A percentile compares a stretch with the other conserved stretches of the same genome.
phyloP scores from a whole-genome alignment of 1,139 yeast genomes.

The Scheffersomyces cryptocercus region DNA sequence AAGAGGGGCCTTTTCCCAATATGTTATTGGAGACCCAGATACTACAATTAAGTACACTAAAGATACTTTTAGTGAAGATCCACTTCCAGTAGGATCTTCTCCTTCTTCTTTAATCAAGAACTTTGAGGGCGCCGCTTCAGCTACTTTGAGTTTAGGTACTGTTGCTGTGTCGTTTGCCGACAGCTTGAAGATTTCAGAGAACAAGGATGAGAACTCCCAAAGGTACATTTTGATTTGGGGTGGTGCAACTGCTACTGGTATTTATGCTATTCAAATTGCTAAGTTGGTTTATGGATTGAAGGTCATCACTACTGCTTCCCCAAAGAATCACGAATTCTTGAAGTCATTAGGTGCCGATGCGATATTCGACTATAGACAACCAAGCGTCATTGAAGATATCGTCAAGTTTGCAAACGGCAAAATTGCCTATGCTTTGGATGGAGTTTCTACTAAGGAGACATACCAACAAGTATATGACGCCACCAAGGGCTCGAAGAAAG shows the following conservation, averaged over 20 bases:
- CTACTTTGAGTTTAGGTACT: slow-evolving; percentile 53
- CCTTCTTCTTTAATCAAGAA: slow-evolving; percentile 26
- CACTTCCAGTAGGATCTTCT: slow-evolving; percentile 14
- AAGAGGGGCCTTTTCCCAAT: slow-evolving; percentile 64
- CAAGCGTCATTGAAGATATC: slow-evolving; percentile 53
- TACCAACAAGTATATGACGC: slow-evolving; percentile 44
- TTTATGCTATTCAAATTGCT: slow-evolving; percentile 43
- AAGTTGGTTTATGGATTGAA: slow-evolving; percentile 36
- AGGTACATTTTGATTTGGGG: slow-evolving; percentile 45
- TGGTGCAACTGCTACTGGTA: slow-evolving; percentile 49
- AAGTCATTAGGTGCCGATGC: slow-evolving; percentile 59
- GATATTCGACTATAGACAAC: slow-evolving; percentile 59
- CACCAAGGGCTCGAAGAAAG: slow-evolving; percentile 32
- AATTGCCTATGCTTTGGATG: slow-evolving; percentile 56
- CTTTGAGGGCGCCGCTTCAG: slow-evolving; percentile 66
- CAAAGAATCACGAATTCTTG: slow-evolving; percentile 38
- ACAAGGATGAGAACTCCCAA: slow-evolving; percentile 25
- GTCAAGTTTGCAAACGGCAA: slow-evolving; percentile 37
- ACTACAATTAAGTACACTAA: slow-evolving; percentile 34
- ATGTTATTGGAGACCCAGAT: slow-evolving; percentile 41
- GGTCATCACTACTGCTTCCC: slow-evolving; percentile 42
- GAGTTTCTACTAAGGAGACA: slow-evolving; percentile 47
- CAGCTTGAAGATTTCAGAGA: slow-evolving; percentile 21
- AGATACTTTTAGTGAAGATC: slow-evolving; percentile 8
- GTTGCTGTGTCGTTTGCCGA: slow-evolving; percentile 37